Percentiles rank a stretch among this genome's conserved stretches.
Conservation (phyloP, 306 rosid species). For the Gynostemma pentaphyllum region DNA sequence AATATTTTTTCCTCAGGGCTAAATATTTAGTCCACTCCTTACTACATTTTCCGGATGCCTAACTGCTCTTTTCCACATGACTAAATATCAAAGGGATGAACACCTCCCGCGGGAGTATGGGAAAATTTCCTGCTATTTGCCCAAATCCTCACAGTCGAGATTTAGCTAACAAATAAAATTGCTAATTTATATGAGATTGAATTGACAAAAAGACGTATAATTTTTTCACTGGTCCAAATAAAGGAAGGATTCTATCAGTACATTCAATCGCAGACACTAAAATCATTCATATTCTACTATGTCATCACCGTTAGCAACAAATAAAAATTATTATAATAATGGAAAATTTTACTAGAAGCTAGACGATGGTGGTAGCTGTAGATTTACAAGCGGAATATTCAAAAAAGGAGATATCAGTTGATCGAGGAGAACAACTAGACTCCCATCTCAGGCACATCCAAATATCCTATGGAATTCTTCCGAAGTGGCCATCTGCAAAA, state of each 20-base stretch:
- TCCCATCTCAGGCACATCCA: not conserved
- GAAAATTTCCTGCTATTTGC: too few species aligned
- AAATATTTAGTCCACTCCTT: too few species aligned
- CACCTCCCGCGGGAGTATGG: too few species aligned
- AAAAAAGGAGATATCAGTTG: not conserved
- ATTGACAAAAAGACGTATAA: too few species aligned
- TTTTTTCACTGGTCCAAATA: not conserved
- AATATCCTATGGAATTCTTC: not conserved
- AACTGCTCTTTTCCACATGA: too few species aligned
- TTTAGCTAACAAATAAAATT: too few species aligned
- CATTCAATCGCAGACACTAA: not conserved
- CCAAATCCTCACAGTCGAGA: too few species aligned
- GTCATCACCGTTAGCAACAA: not conserved
- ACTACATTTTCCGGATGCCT: too few species aligned
- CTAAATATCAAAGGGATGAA: too few species aligned
- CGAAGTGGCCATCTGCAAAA: not conserved
- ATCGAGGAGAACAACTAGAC: not conserved
- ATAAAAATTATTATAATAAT: not conserved
- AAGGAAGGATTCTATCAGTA: not conserved
- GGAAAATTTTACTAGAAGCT: slow-evolving; percentile 2
- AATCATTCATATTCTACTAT: not conserved
- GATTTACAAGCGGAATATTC: not conserved
- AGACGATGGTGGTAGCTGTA: not conserved
- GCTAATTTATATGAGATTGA: too few species aligned
- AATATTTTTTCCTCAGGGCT: too few species aligned